Percentiles rank a stretch among this genome's conserved stretches.
These are phyloP conservation scores for Melampsora americana DNA, from an alignment of 1,284 basidiomycete species.

Conservation along the genomic window DNA sequence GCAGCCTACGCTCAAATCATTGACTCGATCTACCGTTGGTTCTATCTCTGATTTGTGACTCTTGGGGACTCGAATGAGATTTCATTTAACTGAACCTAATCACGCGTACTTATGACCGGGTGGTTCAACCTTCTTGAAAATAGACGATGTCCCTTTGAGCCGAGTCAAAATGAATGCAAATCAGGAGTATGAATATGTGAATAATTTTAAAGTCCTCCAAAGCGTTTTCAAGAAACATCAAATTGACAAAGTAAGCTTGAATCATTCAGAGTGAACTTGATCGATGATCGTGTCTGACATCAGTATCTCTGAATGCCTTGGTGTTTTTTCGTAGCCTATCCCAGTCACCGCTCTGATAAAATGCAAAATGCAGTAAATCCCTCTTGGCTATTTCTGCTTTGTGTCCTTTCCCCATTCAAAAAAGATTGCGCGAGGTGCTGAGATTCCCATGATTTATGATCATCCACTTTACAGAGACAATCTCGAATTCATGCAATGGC, in stretches of 20 bases:
- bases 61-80: constrained; percentile 15
- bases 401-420: background rate
- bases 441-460: background rate
- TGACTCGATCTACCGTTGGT: constrained; percentile 82
- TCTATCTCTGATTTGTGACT: constrained; percentile 11
- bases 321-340: constrained; percentile 66
- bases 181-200: constrained; percentile 92
- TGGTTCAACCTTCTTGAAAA: background rate
- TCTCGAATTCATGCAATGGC: constrained; percentile 97
- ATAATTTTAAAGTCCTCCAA: constrained; percentile 93
- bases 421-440: background rate
- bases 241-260: constrained; percentile 34
- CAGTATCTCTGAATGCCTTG: background rate
- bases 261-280: background rate
- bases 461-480: constrained; percentile 68
- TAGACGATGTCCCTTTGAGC: constrained; percentile 79
- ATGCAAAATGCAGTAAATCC: constrained; percentile 95
- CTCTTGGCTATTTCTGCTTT: constrained; percentile 4
- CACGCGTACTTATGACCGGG: constrained; percentile 13
- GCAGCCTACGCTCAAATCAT: constrained; percentile 61
- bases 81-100: constrained; percentile 1
- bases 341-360: constrained; percentile 87
- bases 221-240: constrained; percentile 50
- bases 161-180: constrained; percentile 83
- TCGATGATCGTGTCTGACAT: background rate